These are phyloP conservation scores for Colletotrichum kahawae DNA, from an alignment of 2,329 filamentous ascomycete species.

Conservation along the genomic window DNA sequence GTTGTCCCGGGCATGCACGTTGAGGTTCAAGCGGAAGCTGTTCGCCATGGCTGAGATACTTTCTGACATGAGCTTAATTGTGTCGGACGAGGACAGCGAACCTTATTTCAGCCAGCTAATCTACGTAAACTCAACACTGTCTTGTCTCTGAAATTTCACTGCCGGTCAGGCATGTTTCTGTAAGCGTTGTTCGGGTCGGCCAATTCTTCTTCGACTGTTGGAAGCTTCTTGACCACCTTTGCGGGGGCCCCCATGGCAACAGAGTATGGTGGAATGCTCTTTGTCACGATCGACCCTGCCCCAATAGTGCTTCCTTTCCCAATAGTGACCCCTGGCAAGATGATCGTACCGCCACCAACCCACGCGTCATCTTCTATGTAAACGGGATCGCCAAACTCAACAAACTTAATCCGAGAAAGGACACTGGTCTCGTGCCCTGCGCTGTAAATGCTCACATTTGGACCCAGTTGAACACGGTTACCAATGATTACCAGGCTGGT, in stretches of 20 bases:
- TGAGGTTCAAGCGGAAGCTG: conserved; percentile 23
- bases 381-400: conserved; percentile 54
- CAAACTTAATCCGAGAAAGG: conserved; percentile 46
- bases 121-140: neutral
- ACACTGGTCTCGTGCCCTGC: conserved; percentile 58
- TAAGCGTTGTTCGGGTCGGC: conserved; percentile 29
- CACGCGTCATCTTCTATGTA: conserved; percentile 51
- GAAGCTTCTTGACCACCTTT: conserved; percentile 30
- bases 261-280: conserved; percentile 35
- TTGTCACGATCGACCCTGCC: conserved; percentile 44
- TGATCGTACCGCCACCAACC: conserved; percentile 51
- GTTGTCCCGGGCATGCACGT: conserved; percentile 23
- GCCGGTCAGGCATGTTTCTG: conserved; percentile 27
- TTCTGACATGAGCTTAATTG: neutral
- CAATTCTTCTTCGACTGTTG: conserved; percentile 27
- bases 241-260: conserved; percentile 42
- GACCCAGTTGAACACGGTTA: conserved; percentile 55
- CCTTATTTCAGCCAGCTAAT: neutral
- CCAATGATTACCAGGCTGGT: conserved; percentile 57
- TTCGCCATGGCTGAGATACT: neutral
- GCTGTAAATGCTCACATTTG: conserved; percentile 55
- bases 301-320: conserved; percentile 44
- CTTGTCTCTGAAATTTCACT: neutral
- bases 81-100: no score
- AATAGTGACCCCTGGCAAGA: conserved; percentile 45